Evolutionary conservation across 2,329 filamentous ascomycete species (phyloP).

Genomic region (Calonectria multiphialidica): DNA sequence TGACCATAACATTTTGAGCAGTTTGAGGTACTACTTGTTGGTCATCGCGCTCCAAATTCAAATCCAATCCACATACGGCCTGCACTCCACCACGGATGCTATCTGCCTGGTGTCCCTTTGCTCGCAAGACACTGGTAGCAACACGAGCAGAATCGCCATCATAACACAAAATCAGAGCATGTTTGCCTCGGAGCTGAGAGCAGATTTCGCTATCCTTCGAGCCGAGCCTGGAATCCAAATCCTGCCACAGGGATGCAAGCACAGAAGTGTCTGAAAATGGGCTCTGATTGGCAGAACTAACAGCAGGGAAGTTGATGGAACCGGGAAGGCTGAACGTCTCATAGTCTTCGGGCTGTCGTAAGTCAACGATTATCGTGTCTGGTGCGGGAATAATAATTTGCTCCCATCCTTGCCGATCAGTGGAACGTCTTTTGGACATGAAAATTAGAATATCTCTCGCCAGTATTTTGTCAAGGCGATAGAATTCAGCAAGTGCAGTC

Average conservation of each 20-base stretch:
- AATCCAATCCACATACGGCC: not conserved
- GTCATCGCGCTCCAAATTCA: not conserved
- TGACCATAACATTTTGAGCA: not conserved
- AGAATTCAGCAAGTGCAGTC: not conserved
- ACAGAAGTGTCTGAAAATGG: not conserved
- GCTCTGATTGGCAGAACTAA: not conserved
- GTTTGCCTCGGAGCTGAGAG: not conserved
- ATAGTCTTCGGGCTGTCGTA: not conserved
- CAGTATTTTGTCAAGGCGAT: not conserved
- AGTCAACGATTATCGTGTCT: not conserved
- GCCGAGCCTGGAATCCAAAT: not conserved
- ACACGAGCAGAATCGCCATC: not conserved
- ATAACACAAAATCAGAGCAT: not conserved
- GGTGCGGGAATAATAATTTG: not conserved
- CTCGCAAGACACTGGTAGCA: not conserved
- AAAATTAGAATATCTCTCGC: not conserved
- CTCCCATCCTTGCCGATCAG: not conserved
- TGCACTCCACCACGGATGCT: not conserved
- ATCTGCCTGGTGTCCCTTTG: not conserved
- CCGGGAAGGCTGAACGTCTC: not conserved
- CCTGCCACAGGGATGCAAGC: not conserved
- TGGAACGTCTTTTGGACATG: not conserved
- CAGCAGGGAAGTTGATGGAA: not conserved
- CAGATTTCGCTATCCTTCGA: not conserved
- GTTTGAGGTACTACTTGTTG: not conserved